These are phyloP conservation scores for Phytophthora pinifolia DNA, from an alignment of 352 stramenopile genomes.

Conservation along the genomic window DNA sequence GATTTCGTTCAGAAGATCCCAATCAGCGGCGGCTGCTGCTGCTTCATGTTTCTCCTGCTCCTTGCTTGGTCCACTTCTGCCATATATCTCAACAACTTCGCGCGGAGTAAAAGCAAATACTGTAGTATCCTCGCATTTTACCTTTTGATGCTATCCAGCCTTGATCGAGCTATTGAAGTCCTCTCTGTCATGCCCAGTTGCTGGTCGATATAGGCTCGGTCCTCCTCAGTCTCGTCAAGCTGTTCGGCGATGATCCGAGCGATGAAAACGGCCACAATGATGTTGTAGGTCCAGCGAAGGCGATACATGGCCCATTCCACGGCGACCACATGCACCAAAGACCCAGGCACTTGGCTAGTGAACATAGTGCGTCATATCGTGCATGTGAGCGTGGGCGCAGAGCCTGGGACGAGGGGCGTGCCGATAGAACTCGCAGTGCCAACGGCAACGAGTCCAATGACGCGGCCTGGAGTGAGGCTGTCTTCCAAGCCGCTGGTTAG, in stretches of 20 bases:
- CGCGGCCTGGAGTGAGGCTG: slow-evolving; percentile 37
- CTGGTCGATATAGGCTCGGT: slow-evolving; percentile 44
- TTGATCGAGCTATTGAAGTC: slow-evolving; percentile 5
- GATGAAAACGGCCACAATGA: slow-evolving; percentile 62
- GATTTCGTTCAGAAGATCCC: slow-evolving; percentile 49
- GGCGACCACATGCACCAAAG: slow-evolving; percentile 41
- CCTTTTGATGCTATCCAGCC: too few species aligned
- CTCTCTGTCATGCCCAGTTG: slow-evolving; percentile 35
- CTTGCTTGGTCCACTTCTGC: slow-evolving; percentile 64
- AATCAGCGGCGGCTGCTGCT: slow-evolving; percentile 35
- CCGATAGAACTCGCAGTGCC: slow-evolving; percentile 57
- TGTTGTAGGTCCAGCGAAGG: slow-evolving; percentile 60
- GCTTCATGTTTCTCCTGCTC: slow-evolving; percentile 39
- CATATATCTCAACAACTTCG: slow-evolving; percentile 91
- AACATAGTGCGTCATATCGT: slow-evolving; percentile 63
- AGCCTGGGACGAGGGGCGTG: slow-evolving; percentile 35
- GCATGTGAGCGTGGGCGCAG: slow-evolving; percentile 47
- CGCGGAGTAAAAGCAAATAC: slow-evolving; percentile 3
- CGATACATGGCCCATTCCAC: slow-evolving; percentile 62
- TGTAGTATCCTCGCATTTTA: neutral
- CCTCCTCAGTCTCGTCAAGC: slow-evolving; percentile 71
- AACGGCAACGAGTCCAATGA: slow-evolving; percentile 47
- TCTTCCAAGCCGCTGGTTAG: slow-evolving; percentile 47
- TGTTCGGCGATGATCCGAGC: slow-evolving; percentile 69
- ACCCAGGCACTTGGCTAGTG: slow-evolving; percentile 32